Base-by-base conservation (phyloP, 2,329 filamentous ascomycete species). In the Microdochium paspali region DNA sequence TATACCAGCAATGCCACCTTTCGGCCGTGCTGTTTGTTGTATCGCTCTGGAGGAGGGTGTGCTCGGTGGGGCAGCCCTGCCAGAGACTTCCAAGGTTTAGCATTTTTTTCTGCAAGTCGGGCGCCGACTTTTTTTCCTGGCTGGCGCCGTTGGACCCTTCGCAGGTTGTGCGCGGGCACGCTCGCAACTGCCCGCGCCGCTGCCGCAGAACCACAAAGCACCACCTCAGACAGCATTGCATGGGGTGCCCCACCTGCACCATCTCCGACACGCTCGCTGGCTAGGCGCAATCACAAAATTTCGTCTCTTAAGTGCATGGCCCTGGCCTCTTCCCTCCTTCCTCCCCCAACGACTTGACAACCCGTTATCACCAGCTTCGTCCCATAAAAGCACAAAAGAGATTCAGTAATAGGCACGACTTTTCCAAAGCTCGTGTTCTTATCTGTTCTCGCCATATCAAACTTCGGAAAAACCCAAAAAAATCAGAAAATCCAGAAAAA, bases 371-470 rank as follows among this genome's bases (percentile, higher is more conserved):
- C 63, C 69, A 68, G 62, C 54, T 63, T 59, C 56, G 60, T 55
- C 56, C 63, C 62, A 65, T 65, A 67, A 66, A 64, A 68, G 63
- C 63, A 69, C 69, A 71, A 71, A 72, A 72, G 73, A 72, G 62
- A 65, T 59, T 62, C 63, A 66, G 66, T 63, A 60, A 56, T 54
- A 58, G 76, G 74, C 76, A 72, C 75, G 73, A 69, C 71, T 67
- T 65, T 53, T 15, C 49, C 46, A 24, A 35, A 49, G 58, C 53
- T 73, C 72, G 74, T 76, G 70, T 73, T 69, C 64, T 70, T 75
- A 71, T 76, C 73, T 80, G 75, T 75, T 73, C 76, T 76, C 72
- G 68, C 70, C 71, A 72, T 67, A 67, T 69, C 73, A 58, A 62
- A 66, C 66, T 54, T 58, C 64, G 66, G 62, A 70, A 68, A 77